A percentile compares a stretch with the other conserved stretches of the same genome.
These are phyloP conservation scores for Adansonia grandidieri DNA, from an alignment of 441 rosid genomes.

Conservation along the genomic window DNA sequence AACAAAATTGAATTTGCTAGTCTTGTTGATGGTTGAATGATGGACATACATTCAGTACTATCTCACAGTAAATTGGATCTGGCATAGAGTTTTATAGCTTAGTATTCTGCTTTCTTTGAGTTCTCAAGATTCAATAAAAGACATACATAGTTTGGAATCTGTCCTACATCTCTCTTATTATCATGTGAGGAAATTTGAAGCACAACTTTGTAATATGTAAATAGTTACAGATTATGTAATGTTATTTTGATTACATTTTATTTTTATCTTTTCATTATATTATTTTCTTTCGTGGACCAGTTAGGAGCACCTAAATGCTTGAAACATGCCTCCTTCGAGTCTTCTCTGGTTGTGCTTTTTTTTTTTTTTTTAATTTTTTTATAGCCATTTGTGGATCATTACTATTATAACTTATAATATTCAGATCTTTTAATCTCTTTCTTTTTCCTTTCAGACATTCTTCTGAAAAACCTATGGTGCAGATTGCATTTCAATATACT, in stretches of 20 bases:
- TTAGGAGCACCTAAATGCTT: conserved; percentile 5
- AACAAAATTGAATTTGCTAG: background rate
- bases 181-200: background rate
- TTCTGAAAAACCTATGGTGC: conserved; percentile 80
- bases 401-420: background rate
- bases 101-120: conserved; percentile 1
- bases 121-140: conserved; percentile 5
- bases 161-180: background rate
- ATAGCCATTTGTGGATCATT: background rate
- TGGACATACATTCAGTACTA: background rate
- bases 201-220: background rate
- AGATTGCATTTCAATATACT: conserved; percentile 91
- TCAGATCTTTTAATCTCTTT: background rate
- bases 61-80: background rate
- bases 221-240: background rate
- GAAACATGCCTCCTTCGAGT: background rate
- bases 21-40: background rate
- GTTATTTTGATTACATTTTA: background rate
- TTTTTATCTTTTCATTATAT: background rate
- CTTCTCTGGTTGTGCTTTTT: background rate
- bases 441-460: conserved; percentile 60
- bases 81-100: background rate
- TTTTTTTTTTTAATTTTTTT: background rate
- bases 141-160: background rate
- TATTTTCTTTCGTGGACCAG: background rate